Base-by-base conservation (phyloP, 192 early-diverging fungal species). In the Coemansia sp. region DNA sequence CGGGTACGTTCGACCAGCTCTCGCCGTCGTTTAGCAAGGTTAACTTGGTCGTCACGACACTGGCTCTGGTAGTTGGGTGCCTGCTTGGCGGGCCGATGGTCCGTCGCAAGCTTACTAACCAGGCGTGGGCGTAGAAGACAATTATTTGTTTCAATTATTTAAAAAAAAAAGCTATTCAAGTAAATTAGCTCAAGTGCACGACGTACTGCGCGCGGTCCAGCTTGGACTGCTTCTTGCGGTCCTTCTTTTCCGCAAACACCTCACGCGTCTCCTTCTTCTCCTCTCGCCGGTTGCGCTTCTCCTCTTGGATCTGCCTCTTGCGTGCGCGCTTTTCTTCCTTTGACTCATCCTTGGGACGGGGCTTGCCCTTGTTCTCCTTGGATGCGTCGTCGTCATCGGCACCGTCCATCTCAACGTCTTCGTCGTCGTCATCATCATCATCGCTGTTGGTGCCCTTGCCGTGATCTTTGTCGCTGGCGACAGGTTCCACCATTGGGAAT, bases 241-340 rank as follows among this genome's bases (percentile, higher is more conserved):
- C 77, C 44, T 60, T 45, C 68, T 76, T 79, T 36, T 72, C 74
- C 27, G 82, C 82, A 69, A 66, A 80, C 8, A 55, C 66, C 15
- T 68, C 71, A 37, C 69, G 76, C 1, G 51, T 84, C n/a, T 76
- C 74, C 51, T 70, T 75, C 77, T 80, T 84, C 36, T 76, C 62
- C 64, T 80, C 74, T 45, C 82, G 77, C 58, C 82, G 73, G 25
- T 61, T 45, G 29, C 72, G 71, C 78, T 91, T 91, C 27, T 90
- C 89, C 34, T 88, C 90, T 75, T 99, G 98, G 66, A 95, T 70
- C 34, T 87, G 86, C 68, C 86, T 87, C 78, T 99, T 99, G 58
- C 98, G 88, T 50, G 81, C 84, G 76, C 92, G 93, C 89, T 97
- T 97, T 67, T 99, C 95, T 63, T 96, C 98, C 68, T 86, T 89